Evolutionary conservation across 371 early-diverging fungal species (phyloP).

Genomic region (Neoconidiobolus thromboides): DNA sequence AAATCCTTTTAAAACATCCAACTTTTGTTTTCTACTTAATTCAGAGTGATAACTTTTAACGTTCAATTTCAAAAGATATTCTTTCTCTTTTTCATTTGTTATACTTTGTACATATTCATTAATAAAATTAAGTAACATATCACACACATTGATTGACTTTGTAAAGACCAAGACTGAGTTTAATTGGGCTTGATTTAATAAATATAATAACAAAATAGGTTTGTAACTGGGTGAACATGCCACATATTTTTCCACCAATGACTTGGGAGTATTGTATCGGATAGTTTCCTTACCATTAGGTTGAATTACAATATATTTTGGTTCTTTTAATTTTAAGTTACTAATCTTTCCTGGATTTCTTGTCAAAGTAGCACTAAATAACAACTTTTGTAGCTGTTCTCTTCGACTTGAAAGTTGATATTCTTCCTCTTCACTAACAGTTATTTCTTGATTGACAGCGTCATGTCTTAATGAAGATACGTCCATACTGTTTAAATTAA

Average conservation of each 20-base stretch:
- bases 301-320: constrained; percentile 50
- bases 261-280: constrained; percentile 35
- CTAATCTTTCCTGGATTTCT: constrained; percentile 84
- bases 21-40: constrained; percentile 38
- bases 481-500: no score
- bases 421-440: background rate
- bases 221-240: constrained; percentile 39
- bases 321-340: constrained; percentile 51
- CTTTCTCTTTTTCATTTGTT: background rate
- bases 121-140: constrained; percentile 47
- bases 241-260: constrained; percentile 36
- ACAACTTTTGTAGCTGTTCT: constrained; percentile 50
- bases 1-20: constrained; percentile 44
- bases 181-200: constrained; percentile 40
- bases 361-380: constrained; percentile 88
- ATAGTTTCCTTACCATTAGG: constrained; percentile 16
- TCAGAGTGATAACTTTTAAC: constrained; percentile 77
- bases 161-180: constrained; percentile 67
- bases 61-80: constrained; percentile 11
- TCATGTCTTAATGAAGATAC: background rate
- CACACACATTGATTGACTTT: constrained; percentile 70
- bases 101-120: constrained; percentile 8
- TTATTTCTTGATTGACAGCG: background rate
- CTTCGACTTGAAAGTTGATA: background rate
- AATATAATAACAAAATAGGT: constrained; percentile 54